These are phyloP conservation scores for Platismatia glauca DNA, from an alignment of 495 filamentous ascomycete genomes.

Conservation along the genomic window DNA sequence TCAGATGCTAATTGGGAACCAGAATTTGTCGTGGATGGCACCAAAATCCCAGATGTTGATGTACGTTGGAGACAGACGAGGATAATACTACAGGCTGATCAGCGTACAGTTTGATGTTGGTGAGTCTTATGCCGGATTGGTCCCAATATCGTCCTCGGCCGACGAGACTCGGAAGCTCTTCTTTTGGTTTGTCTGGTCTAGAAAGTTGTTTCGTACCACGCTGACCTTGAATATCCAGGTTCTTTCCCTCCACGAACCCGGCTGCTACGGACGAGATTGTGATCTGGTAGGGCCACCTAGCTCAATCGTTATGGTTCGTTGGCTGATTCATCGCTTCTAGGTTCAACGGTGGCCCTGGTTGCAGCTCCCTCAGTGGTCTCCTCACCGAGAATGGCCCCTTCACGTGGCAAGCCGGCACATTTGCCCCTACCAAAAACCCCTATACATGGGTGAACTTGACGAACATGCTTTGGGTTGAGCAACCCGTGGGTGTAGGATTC, in stretches of 20 bases:
- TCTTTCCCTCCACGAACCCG: conserved; percentile 14
- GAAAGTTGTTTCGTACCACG: background rate
- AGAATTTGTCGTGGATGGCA: conserved; percentile 55
- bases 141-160: conserved; percentile 45
- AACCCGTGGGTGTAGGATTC: conserved; percentile 51
- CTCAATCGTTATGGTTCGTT: background rate
- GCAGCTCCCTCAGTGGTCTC: conserved; percentile 58
- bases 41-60: conserved; percentile 54
- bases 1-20: background rate
- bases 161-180: conserved; percentile 43
- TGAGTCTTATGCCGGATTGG: conserved; percentile 64
- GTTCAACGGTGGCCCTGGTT: conserved; percentile 63
- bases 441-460: conserved; percentile 60
- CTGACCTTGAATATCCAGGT: background rate
- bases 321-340: background rate
- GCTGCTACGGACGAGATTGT: conserved; percentile 53
- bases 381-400: conserved; percentile 61
- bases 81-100: background rate
- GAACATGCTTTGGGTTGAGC: conserved; percentile 56
- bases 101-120: conserved; percentile 51
- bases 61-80: background rate
- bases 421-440: conserved; percentile 48
- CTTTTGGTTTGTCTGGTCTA: conserved; percentile 34
- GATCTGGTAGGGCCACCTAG: conserved; percentile 39
- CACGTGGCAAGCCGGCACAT: conserved; percentile 51